Evolutionary conservation across 163 green algal species (phyloP), one percentile per base, ranked within the genome.

Genomic region (Smithsoniella earleae): DNA sequence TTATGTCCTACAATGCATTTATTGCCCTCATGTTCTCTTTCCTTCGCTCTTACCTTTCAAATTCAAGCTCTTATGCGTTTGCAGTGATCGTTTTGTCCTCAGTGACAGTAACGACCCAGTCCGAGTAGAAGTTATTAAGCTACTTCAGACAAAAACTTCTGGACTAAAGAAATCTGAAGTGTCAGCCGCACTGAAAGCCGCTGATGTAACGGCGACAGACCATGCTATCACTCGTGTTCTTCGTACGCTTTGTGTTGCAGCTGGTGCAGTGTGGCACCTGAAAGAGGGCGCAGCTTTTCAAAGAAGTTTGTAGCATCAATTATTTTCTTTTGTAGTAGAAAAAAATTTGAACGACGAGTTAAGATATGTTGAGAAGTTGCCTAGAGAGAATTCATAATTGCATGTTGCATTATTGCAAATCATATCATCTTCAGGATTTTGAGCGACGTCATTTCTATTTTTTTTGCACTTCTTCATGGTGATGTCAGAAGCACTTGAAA

Each of bases 211-310:
- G n/a, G 25, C 25, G 6, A 69, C 16, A 30, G 58, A 69, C 58
- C 58, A 69, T 34, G 58, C 58, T 5, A 38, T 33, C 58, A 69
- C 30, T 31, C 20, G 58, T 16, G 18, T 31, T 34, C 58, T 69
- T n/a, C 20, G 58, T 16, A 69, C 27, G 18, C 58, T 69, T 0
- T 69, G 58, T 34, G 58, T 69, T 16, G 58, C 58, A 16, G 58
- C 4, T 5, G 58, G 58, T 0, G 58, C 58, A 30, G 58, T 69
- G 30, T 69, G 58, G 58, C 58, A 69, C 58, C 58, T 69, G 6
- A 37, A 43, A 36, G 58, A 69, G n/a, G 58, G 58, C 58, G 58
- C 58, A 30, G 43, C 58, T n/a, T 69, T 69, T 13, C 40, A 49
- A 13, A 49, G 13, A 13, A 49, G 40, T 49, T 49, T 49, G 10